phyloP scores from a whole-genome alignment of 2,329 filamentous ascomycete species.

The Zasmidium cellare region DNA sequence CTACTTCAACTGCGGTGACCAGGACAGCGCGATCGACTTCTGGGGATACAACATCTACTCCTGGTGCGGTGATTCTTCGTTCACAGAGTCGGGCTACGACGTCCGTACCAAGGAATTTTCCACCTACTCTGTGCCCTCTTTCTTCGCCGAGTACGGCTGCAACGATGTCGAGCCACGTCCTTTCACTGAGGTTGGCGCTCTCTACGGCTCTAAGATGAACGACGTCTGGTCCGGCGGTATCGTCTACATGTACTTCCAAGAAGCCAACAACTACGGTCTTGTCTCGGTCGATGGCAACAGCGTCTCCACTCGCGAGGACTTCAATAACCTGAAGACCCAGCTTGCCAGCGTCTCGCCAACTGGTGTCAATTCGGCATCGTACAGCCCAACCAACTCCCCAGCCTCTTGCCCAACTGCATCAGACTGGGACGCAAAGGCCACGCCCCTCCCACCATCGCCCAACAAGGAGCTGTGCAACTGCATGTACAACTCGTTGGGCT shows the following conservation, averaged over 20 bases:
- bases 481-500: slow-evolving; percentile 75
- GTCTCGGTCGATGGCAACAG: slow-evolving; percentile 61
- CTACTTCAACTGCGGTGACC: slow-evolving; percentile 90
- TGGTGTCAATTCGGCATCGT: slow-evolving; percentile 64
- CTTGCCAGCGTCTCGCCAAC: slow-evolving; percentile 68
- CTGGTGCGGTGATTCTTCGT: slow-evolving; percentile 89
- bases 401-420: slow-evolving; percentile 67
- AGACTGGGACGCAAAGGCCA: slow-evolving; percentile 68
- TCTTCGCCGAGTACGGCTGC: slow-evolving; percentile 99
- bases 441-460: slow-evolving; percentile 75
- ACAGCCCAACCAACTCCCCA: slow-evolving; percentile 72
- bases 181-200: slow-evolving; percentile 80
- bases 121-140: slow-evolving; percentile 88
- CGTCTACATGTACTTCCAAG: slow-evolving; percentile 98
- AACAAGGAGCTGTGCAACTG: slow-evolving; percentile 79
- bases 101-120: slow-evolving; percentile 82
- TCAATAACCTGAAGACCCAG: slow-evolving; percentile 67
- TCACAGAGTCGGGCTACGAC: slow-evolving; percentile 74
- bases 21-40: slow-evolving; percentile 76
- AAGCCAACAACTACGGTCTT: slow-evolving; percentile 84
- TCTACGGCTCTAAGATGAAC: slow-evolving; percentile 81
- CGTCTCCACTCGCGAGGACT: slow-evolving; percentile 72
- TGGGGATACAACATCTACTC: slow-evolving; percentile 99
- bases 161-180: slow-evolving; percentile 71
- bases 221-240: slow-evolving; percentile 91